phyloP scores from a whole-genome alignment of 2,329 filamentous ascomycete genomes.

The Paramyrothecium roridum region DNA sequence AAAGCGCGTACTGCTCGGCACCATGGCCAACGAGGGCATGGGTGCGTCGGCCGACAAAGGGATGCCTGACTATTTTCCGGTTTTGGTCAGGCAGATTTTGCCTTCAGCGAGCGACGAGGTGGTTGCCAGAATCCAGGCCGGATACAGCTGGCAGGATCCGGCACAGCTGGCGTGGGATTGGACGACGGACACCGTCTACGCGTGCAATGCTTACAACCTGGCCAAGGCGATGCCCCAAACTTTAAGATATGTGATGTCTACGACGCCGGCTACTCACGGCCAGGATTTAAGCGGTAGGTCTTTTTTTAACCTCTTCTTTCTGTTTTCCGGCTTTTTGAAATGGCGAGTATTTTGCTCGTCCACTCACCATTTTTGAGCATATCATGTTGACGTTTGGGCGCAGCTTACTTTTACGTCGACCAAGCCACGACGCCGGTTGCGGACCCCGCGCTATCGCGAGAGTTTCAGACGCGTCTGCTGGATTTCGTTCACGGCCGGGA shows the following conservation, averaged over 20 bases:
- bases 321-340: neutral
- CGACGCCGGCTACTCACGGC: slow-evolving; percentile 8
- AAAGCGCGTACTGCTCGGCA: slow-evolving; percentile 9
- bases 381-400: neutral
- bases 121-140: slow-evolving; percentile 5
- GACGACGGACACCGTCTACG: slow-evolving; percentile 16
- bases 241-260: slow-evolving; percentile 9
- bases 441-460: slow-evolving; percentile 4
- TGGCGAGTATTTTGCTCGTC: neutral
- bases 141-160: slow-evolving; percentile 5
- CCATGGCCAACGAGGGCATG: slow-evolving; percentile 9
- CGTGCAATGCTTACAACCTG: slow-evolving; percentile 13
- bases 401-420: slow-evolving; percentile 9
- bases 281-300: slow-evolving; percentile 11
- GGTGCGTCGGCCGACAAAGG: slow-evolving; percentile 8
- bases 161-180: slow-evolving; percentile 16
- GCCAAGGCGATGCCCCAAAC: slow-evolving; percentile 9
- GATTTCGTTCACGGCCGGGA: slow-evolving; percentile 9
- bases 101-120: slow-evolving; percentile 7
- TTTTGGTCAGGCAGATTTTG: slow-evolving; percentile 8
- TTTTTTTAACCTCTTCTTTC: neutral
- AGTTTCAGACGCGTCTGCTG: slow-evolving; percentile 9
- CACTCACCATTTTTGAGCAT: neutral
- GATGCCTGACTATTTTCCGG: slow-evolving; percentile 8
- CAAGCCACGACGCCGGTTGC: slow-evolving; percentile 6